Evolutionary conservation across 768 basidiomycete species (phyloP), one percentile per base, ranked within the genome.

Genomic region (Pisolithus marmoratus): DNA sequence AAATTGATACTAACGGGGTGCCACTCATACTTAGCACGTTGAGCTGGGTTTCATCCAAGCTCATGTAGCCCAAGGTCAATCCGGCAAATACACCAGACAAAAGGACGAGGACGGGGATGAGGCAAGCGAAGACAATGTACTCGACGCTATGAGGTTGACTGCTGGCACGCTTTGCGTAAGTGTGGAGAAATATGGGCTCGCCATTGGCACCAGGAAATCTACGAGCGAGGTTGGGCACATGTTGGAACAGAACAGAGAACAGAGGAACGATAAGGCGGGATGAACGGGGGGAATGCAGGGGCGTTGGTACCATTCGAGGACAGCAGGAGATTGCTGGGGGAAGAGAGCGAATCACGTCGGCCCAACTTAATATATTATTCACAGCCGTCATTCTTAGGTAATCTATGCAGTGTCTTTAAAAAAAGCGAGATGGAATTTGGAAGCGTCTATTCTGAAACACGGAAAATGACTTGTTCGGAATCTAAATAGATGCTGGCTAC

Each of bases 11-110:
- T 53, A 59, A 90, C 88, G 85, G 77, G 22, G 87, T 89, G 15
- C 93, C 93, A 50, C 87, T 87, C 54, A 91, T 84, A 56, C 85
- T 83, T 20, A 95, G 71, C 3, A 95, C 93, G 63, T 87, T 85
- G 40, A 95, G 79, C 75, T 94, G 91, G 38, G 92, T 94, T 68
- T 88, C 88, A 69, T 95, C 92, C 66, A 94, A 77, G 59, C 85
- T 88, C 87, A 94, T 93, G 68, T 91, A 94, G 31, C 92, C 92
- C 43, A 94, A 74, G 52, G 93, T 94, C 58, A 94, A 74, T 68
- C 93, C 89, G 77, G 91, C 91, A 80, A 94, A 93, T 53, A 92
- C 60, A 64, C 91, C 91, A 53, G 87, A 92, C 56, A 87, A 63
- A 45, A 91, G 64, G 48, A 94, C 92, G 60, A 93, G 84, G 31